Conservation (phyloP, 2,329 filamentous ascomycete genomes). For the Sarocladiaceae sp. region DNA sequence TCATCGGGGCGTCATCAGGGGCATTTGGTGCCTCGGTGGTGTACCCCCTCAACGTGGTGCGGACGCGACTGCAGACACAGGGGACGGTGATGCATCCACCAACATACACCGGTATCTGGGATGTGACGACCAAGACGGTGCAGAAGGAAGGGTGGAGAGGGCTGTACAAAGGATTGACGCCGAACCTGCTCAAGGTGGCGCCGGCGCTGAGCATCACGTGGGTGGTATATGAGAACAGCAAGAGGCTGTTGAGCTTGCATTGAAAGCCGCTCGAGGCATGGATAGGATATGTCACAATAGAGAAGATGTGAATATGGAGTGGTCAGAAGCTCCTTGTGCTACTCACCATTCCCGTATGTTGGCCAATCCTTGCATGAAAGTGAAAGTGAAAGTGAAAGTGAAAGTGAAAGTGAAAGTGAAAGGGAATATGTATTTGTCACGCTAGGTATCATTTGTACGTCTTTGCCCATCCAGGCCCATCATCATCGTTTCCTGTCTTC, state of each 20-base stretch:
- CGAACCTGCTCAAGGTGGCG: slow-evolving; percentile 92
- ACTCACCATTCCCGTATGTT: no score
- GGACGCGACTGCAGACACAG: slow-evolving; percentile 88
- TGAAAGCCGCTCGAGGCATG: slow-evolving; percentile 13
- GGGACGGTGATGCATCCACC: slow-evolving; percentile 86
- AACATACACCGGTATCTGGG: slow-evolving; percentile 85
- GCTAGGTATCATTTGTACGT: no score
- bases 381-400: no score
- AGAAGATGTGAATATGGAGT: neutral
- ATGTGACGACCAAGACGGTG: slow-evolving; percentile 80
- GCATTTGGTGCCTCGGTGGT: slow-evolving; percentile 90
- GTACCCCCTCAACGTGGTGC: slow-evolving; percentile 88
- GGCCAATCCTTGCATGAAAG: no score
- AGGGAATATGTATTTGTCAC: no score
- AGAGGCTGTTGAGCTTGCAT: slow-evolving; percentile 58
- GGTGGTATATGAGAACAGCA: slow-evolving; percentile 87
- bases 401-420: no score
- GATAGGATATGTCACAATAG: neutral
- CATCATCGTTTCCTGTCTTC: no score
- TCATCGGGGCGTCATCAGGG: slow-evolving; percentile 85
- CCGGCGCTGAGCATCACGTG: slow-evolving; percentile 94
- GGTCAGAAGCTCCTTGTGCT: neutral
- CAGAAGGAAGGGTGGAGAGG: slow-evolving; percentile 77
- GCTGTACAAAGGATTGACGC: slow-evolving; percentile 90
- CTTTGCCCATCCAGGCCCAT: no score